phyloP scores from a whole-genome alignment of 2,329 filamentous ascomycete species.

The Alternaria atra region DNA sequence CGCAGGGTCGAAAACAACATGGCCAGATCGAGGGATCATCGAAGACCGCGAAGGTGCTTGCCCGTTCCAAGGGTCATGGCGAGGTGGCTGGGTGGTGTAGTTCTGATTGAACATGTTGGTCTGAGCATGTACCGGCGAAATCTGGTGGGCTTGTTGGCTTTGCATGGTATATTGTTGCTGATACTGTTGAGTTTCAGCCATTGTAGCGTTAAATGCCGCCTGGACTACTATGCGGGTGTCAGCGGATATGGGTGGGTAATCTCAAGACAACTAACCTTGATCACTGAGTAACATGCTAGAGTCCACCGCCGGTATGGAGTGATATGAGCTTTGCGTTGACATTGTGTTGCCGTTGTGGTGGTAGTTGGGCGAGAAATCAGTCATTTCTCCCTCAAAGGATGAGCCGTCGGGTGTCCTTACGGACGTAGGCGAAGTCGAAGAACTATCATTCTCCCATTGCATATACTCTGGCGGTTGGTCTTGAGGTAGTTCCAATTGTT shows the following conservation, averaged over 20 bases:
- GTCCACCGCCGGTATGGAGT: slow-evolving; percentile 33
- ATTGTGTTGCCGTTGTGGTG: slow-evolving; percentile 38
- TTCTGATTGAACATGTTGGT: slow-evolving; percentile 28
- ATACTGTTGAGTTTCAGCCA: slow-evolving; percentile 33
- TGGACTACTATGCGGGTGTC: slow-evolving; percentile 34
- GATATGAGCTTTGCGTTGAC: slow-evolving; percentile 38
- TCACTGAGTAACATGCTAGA: slow-evolving; percentile 33
- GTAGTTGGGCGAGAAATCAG: slow-evolving; percentile 38
- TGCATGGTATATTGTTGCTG: slow-evolving; percentile 32
- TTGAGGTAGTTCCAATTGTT: slow-evolving; percentile 38
- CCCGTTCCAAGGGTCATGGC: slow-evolving; percentile 46
- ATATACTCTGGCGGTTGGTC: slow-evolving; percentile 44
- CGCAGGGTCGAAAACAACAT: slow-evolving; percentile 43
- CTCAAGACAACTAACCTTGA: slow-evolving; percentile 28
- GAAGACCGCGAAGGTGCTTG: slow-evolving; percentile 40
- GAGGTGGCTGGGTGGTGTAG: slow-evolving; percentile 36
- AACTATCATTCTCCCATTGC: slow-evolving; percentile 44
- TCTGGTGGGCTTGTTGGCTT: slow-evolving; percentile 26
- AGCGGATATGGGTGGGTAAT: slow-evolving; percentile 12
- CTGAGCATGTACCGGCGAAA: slow-evolving; percentile 28
- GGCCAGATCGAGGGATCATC: slow-evolving; percentile 38
- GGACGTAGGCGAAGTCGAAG: slow-evolving; percentile 48
- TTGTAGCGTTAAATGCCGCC: slow-evolving; percentile 32
- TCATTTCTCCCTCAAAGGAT: slow-evolving; percentile 45
- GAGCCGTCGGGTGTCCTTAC: slow-evolving; percentile 48